A percentile compares a stretch with the other conserved stretches of the same genome.
phyloP scores from a whole-genome alignment of 2,329 filamentous ascomycete species.

The Alternaria triticina region DNA sequence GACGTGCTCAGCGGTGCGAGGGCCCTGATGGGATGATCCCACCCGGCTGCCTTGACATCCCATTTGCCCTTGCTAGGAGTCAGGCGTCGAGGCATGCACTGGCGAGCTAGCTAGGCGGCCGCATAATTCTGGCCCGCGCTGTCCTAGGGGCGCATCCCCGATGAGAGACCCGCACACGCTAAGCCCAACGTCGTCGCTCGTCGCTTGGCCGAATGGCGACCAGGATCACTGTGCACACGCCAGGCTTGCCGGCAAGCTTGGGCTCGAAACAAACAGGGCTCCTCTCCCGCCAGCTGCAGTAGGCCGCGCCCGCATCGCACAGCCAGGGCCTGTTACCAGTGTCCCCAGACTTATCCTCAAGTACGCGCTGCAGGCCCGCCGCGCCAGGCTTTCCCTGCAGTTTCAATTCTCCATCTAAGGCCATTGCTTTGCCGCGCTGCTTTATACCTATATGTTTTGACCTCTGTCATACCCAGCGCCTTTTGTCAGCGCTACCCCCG shows the following conservation, averaged over 20 bases:
- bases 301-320: slow-evolving; percentile 44
- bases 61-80: slow-evolving; percentile 44
- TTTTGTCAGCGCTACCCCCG: slow-evolving; percentile 39
- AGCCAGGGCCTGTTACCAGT: slow-evolving; percentile 39
- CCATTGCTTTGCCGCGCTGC: slow-evolving; percentile 30
- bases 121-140: slow-evolving; percentile 38
- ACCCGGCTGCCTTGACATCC: slow-evolving; percentile 37
- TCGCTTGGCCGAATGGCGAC: slow-evolving; percentile 37
- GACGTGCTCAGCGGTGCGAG: slow-evolving; percentile 29
- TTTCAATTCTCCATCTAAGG: slow-evolving; percentile 26
- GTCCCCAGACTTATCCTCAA: slow-evolving; percentile 43
- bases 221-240: slow-evolving; percentile 35
- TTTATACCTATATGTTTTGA: slow-evolving; percentile 23
- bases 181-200: slow-evolving; percentile 39
- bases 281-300: slow-evolving; percentile 42
- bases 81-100: slow-evolving; percentile 32
- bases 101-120: slow-evolving; percentile 32
- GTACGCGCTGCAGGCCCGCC: slow-evolving; percentile 44
- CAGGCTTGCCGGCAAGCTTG: slow-evolving; percentile 34
- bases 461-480: slow-evolving; percentile 31
- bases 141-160: slow-evolving; percentile 36
- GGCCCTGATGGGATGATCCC: slow-evolving; percentile 31
- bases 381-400: slow-evolving; percentile 44
- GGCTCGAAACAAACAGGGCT: slow-evolving; percentile 40
- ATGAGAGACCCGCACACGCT: slow-evolving; percentile 41